Evolutionary conservation across 2,329 filamentous ascomycete genomes (phyloP).

Genomic region (Pseudopithomyces maydicus): DNA sequence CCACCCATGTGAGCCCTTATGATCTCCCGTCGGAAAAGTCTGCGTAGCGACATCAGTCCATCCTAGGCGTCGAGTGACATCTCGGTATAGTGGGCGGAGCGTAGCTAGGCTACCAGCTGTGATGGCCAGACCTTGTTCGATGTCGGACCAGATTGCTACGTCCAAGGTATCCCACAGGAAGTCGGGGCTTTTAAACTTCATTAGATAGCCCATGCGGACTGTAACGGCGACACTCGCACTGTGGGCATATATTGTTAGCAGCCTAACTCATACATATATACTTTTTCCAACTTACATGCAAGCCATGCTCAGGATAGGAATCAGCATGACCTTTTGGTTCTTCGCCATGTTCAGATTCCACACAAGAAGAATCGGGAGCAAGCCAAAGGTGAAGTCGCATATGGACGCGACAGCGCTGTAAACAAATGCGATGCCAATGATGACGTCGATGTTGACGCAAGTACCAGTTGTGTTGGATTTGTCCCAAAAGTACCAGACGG

Average conservation of each 20-base stretch:
- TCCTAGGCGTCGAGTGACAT: slow-evolving; percentile 26
- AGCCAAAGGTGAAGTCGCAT: slow-evolving; percentile 56
- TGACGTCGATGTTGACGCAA: slow-evolving; percentile 49
- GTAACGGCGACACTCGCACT: slow-evolving; percentile 43
- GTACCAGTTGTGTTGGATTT: slow-evolving; percentile 43
- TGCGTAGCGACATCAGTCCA: slow-evolving; percentile 20
- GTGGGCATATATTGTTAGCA: not conserved
- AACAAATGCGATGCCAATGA: slow-evolving; percentile 51
- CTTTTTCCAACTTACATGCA: slow-evolving; percentile 49
- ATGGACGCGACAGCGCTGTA: slow-evolving; percentile 54
- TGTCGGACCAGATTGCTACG: slow-evolving; percentile 45
- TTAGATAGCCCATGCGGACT: slow-evolving; percentile 41
- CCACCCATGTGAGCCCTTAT: slow-evolving; percentile 10
- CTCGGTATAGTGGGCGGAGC: slow-evolving; percentile 42
- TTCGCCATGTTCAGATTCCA: slow-evolving; percentile 57
- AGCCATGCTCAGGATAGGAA: slow-evolving; percentile 56
- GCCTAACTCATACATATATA: not conserved
- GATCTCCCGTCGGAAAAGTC: slow-evolving; percentile 14
- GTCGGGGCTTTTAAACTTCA: slow-evolving; percentile 40
- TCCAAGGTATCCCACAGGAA: slow-evolving; percentile 44
- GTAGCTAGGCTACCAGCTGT: slow-evolving; percentile 44
- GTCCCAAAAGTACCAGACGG: slow-evolving; percentile 57
- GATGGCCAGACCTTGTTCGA: slow-evolving; percentile 45
- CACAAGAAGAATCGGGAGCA: slow-evolving; percentile 58
- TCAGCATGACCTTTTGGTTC: slow-evolving; percentile 54